Percentiles rank a stretch among this genome's conserved stretches.
phyloP scores from a whole-genome alignment of 805 yeast species.

The Kregervanrija delftensis region DNA sequence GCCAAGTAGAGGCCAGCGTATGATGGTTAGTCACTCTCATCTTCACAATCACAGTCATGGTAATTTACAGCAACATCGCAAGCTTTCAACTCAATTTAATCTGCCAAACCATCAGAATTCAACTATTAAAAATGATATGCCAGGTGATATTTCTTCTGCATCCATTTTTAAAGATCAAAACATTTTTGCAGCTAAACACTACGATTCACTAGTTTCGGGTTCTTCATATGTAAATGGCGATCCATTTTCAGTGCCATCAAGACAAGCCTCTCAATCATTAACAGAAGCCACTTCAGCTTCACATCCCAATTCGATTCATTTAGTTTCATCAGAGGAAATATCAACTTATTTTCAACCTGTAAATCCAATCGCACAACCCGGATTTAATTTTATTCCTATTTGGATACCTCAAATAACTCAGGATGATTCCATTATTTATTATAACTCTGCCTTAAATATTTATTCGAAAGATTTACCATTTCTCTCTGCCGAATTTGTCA shows the following conservation, averaged over 20 bases:
- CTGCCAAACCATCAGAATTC: no score
- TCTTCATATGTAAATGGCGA: background rate
- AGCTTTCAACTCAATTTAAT: no score
- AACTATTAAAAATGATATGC: no score
- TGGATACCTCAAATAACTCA: slow-evolving; percentile 62
- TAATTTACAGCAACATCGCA: no score
- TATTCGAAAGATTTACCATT: slow-evolving; percentile 56
- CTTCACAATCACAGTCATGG: no score
- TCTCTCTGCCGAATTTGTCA: slow-evolving; percentile 31
- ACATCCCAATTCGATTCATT: slow-evolving; percentile 9
- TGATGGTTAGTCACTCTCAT: no score
- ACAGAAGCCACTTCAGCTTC: slow-evolving; percentile 6
- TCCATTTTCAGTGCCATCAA: slow-evolving; percentile 1
- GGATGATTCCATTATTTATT: slow-evolving; percentile 49
- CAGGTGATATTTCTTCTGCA: background rate
- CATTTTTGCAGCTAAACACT: slow-evolving; percentile 2
- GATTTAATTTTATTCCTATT: slow-evolving; percentile 31
- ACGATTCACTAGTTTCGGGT: slow-evolving; percentile 3
- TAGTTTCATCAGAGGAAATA: slow-evolving; percentile 22
- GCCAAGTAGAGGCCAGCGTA: no score
- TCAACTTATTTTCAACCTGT: slow-evolving; percentile 19
- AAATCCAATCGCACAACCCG: slow-evolving; percentile 17
- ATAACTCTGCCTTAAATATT: slow-evolving; percentile 52
- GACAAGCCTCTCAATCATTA: slow-evolving; percentile 12
- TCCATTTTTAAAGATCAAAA: slow-evolving; percentile 6